phyloP scores from a whole-genome alignment of 2,329 filamentous ascomycete species.

The Phoma sp. region DNA sequence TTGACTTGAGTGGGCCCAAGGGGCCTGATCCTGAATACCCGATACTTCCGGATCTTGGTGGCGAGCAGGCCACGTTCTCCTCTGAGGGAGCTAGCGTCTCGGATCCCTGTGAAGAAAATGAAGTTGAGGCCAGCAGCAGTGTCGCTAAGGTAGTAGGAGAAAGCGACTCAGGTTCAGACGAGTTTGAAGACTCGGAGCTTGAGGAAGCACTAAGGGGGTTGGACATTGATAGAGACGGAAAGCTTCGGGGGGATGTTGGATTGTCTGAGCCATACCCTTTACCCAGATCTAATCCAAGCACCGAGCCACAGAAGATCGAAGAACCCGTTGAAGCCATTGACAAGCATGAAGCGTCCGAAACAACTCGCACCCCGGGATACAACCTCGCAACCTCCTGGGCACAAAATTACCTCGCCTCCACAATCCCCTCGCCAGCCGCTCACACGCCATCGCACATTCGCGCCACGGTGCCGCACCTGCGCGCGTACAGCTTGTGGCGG shows the following conservation, averaged over 20 bases:
- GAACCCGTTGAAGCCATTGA: not conserved
- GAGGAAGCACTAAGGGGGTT: constrained; percentile 29
- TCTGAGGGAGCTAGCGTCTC: constrained; percentile 3
- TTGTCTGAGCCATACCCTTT: not conserved
- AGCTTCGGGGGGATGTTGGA: not conserved
- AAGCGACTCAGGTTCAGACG: constrained; percentile 10
- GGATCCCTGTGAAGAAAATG: not conserved
- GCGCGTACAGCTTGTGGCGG: constrained; percentile 45
- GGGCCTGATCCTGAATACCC: constrained; percentile 30
- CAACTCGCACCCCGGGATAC: constrained; percentile 27
- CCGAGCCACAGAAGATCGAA: not conserved
- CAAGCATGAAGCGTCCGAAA: too few species aligned
- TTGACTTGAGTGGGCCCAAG: constrained; percentile 23
- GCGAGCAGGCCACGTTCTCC: not conserved
- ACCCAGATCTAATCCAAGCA: not conserved
- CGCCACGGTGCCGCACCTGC: constrained; percentile 40
- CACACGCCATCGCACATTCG: constrained; percentile 31
- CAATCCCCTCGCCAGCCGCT: constrained; percentile 34
- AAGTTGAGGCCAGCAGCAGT: not conserved
- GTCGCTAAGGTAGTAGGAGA: not conserved
- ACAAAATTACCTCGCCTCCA: constrained; percentile 32
- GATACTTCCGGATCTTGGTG: constrained; percentile 11
- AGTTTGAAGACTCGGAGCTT: constrained; percentile 37
- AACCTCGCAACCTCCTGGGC: constrained; percentile 39
- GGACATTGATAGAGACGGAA: constrained; percentile 17